Conservation (phyloP, 345 rosid genomes). For the Salix viminalis region DNA sequence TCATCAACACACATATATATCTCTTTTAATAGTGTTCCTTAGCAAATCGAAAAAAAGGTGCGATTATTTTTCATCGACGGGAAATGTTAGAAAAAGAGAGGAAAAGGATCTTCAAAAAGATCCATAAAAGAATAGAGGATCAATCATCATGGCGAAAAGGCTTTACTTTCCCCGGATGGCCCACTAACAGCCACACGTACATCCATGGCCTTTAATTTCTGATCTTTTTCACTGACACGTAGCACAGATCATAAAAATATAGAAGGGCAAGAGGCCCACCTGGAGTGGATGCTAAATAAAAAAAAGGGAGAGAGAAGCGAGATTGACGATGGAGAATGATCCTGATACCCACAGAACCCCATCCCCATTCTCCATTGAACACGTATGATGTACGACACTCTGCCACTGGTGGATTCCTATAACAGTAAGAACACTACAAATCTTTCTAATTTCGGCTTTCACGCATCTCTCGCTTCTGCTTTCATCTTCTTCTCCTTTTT, state of each 20-base stretch:
- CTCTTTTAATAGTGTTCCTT: too few relatives aligned
- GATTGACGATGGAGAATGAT: constrained; percentile 16
- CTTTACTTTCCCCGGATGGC: too few relatives aligned
- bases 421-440: too few relatives aligned
- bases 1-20: too few relatives aligned
- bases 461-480: constrained; percentile 10
- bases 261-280: neutral
- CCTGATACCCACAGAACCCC: constrained; percentile 12
- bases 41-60: too few relatives aligned
- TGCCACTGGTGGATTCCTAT: neutral
- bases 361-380: constrained; percentile 39
- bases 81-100: too few relatives aligned
- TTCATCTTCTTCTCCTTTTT: constrained; percentile 5
- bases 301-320: neutral
- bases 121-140: neutral
- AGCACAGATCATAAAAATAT: too few relatives aligned
- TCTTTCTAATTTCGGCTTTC: neutral
- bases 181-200: too few relatives aligned
- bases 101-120: neutral
- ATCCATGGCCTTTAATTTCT: neutral
- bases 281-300: neutral
- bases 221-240: neutral
- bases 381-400: constrained; percentile 28
- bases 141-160: neutral
- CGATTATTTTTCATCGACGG: too few relatives aligned